A percentile compares a stretch with the other conserved stretches of the same genome.
phyloP scores from a whole-genome alignment of 371 early-diverging fungal species.

The Apophysomyces trapeziformis region DNA sequence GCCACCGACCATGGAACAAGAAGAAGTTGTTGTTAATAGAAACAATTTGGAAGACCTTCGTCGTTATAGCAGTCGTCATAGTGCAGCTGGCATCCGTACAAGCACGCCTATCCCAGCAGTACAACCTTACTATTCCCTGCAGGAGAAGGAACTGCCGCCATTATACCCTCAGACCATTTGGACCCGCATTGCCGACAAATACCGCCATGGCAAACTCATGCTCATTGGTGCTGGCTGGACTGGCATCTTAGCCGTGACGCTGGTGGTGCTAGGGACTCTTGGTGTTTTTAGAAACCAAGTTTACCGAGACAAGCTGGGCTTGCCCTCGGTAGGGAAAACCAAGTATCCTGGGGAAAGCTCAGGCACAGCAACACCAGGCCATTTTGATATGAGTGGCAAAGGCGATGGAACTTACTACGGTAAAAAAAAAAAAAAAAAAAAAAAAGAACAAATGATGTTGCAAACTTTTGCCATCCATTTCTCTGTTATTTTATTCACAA shows the following conservation, averaged over 20 bases:
- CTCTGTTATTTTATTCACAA: too few relatives aligned
- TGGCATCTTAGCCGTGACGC: slow-evolving; percentile 36
- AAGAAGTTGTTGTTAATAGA: background rate
- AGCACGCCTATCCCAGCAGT: slow-evolving; percentile 14
- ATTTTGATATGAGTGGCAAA: slow-evolving; percentile 41
- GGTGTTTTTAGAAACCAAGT: slow-evolving; percentile 37
- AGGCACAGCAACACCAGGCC: slow-evolving; percentile 34
- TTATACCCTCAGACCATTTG: slow-evolving; percentile 32
- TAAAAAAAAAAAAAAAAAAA: slow-evolving; percentile 11
- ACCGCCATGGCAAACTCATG: slow-evolving; percentile 37
- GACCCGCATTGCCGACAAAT: slow-evolving; percentile 35
- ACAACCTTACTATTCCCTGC: slow-evolving; percentile 19
- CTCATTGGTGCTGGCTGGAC: slow-evolving; percentile 27
- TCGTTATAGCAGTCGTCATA: background rate
- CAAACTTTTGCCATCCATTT: too few relatives aligned
- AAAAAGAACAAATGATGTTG: too few relatives aligned
- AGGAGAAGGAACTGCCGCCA: slow-evolving; percentile 16
- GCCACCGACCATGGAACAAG: background rate
- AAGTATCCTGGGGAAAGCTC: slow-evolving; percentile 45
- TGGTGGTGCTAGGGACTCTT: slow-evolving; percentile 40
- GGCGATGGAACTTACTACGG: slow-evolving; percentile 58
- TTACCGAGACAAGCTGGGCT: slow-evolving; percentile 32
- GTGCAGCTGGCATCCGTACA: slow-evolving; percentile 6
- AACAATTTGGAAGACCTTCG: background rate
- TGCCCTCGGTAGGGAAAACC: slow-evolving; percentile 38